Evolutionary conservation across 2,329 filamentous ascomycete species (phyloP).

Genomic region (Ilyonectria mors-panacis): DNA sequence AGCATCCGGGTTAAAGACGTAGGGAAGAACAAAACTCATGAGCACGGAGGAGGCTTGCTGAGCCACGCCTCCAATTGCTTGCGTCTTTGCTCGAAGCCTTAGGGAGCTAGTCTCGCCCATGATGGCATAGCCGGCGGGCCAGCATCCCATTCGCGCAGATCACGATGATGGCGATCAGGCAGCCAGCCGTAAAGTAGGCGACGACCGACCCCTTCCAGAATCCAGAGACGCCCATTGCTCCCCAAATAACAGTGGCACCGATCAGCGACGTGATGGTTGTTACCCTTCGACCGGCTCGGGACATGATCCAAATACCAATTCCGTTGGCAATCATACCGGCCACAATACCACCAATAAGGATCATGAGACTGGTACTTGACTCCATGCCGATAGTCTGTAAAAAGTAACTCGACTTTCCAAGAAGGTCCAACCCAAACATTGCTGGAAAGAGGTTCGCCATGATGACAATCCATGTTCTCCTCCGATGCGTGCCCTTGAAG

Average conservation of each 20-base stretch:
- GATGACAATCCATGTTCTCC: constrained; percentile 55
- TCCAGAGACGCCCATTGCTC: constrained; percentile 54
- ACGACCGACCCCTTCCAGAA: constrained; percentile 30
- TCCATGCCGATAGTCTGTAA: constrained; percentile 51
- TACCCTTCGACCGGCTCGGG: constrained; percentile 56
- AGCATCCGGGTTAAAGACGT: constrained; percentile 50
- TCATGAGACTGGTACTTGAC: constrained; percentile 54
- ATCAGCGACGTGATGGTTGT: constrained; percentile 56
- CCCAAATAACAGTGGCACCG: constrained; percentile 56
- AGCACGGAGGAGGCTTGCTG: constrained; percentile 55
- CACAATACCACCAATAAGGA: constrained; percentile 62
- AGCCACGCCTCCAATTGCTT: constrained; percentile 58
- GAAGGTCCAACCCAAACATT: constrained; percentile 60
- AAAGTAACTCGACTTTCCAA: constrained; percentile 59
- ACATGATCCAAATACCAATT: constrained; percentile 60
- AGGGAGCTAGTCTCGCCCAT: constrained; percentile 50
- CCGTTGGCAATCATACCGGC: constrained; percentile 62
- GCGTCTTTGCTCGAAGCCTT: constrained; percentile 43
- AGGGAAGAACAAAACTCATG: constrained; percentile 44
- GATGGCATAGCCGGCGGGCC: constrained; percentile 59
- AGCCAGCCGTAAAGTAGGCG: constrained; percentile 32
- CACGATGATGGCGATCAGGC: constrained; percentile 59
- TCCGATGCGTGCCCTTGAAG: constrained; percentile 57
- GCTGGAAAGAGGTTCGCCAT: constrained; percentile 58
- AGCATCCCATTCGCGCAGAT: constrained; percentile 58